A percentile compares a stretch with the other conserved stretches of the same genome.
phyloP scores from a whole-genome alignment of 1,139 yeast genomes.

The Suhomyces maxii region DNA sequence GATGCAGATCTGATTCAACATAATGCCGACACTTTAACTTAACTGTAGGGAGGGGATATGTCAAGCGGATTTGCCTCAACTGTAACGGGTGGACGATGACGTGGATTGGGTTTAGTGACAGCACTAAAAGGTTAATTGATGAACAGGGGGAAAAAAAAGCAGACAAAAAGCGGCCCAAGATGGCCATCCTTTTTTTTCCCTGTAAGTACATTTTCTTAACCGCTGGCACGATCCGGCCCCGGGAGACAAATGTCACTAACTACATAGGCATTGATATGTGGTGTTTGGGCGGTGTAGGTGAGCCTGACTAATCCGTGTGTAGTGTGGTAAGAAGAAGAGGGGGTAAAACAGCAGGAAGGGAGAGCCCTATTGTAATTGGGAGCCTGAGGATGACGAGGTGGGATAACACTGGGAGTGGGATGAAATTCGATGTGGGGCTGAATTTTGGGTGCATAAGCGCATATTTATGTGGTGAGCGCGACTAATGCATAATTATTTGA shows the following conservation, averaged over 20 bases:
- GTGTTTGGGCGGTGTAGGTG: no score
- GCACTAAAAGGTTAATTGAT: background rate
- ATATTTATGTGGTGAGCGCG: background rate
- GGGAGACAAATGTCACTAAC: no score
- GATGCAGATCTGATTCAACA: no score
- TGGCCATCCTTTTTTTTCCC: background rate
- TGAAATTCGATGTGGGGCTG: background rate
- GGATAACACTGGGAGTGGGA: background rate
- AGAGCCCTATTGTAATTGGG: background rate
- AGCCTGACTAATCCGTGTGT: no score
- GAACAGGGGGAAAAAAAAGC: background rate
- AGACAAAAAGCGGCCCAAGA: no score
- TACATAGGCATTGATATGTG: no score
- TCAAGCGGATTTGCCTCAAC: background rate
- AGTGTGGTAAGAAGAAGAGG: no score
- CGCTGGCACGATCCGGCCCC: no score
- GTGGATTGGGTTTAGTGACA: background rate
- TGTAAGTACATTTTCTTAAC: background rate
- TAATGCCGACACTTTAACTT: no score
- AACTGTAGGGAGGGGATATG: background rate
- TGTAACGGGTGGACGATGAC: background rate
- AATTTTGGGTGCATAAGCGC: background rate
- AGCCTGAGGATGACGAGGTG: background rate
- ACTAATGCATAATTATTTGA: background rate
- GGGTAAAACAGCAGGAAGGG: no score